phyloP scores from a whole-genome alignment of 2,329 filamentous ascomycete genomes.

The Fusarium graminum region DNA sequence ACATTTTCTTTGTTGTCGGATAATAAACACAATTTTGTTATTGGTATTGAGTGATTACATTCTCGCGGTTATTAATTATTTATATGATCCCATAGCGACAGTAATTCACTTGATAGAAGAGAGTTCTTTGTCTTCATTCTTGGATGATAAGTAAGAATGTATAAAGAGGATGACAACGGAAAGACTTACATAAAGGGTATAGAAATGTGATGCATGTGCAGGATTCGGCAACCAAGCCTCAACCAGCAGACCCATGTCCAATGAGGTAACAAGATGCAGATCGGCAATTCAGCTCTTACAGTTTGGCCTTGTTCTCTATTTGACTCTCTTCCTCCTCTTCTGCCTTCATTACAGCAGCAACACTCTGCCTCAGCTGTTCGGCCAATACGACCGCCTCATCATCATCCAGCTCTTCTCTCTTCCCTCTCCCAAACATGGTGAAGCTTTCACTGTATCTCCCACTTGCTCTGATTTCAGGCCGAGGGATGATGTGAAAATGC shows the following conservation, averaged over 20 bases:
- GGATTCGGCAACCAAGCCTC: constrained; percentile 7
- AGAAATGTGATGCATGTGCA: constrained; percentile 8
- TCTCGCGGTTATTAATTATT: background rate
- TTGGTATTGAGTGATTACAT: background rate
- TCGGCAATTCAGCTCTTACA: constrained; percentile 48
- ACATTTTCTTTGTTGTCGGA: too few relatives aligned
- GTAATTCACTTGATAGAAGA: background rate
- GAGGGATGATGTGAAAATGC: constrained; percentile 93
- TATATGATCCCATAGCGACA: background rate
- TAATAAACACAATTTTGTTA: background rate
- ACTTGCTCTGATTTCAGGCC: constrained; percentile 74
- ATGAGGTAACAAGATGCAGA: constrained; percentile 22
- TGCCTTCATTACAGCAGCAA: constrained; percentile 63
- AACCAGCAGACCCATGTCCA: background rate
- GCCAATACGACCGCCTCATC: constrained; percentile 76
- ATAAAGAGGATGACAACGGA: background rate
- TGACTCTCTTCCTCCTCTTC: constrained; percentile 43
- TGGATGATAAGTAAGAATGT: background rate
- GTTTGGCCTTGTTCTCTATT: constrained; percentile 52
- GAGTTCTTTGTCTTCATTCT: background rate
- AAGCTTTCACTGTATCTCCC: constrained; percentile 72
- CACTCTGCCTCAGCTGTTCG: constrained; percentile 62
- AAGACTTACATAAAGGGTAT: constrained; percentile 28
- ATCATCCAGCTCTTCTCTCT: constrained; percentile 80
- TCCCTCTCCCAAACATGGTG: constrained; percentile 85